These are phyloP conservation scores for Serpula lacrymans DNA, from an alignment of 768 basidiomycete species.

Conservation along the genomic window DNA sequence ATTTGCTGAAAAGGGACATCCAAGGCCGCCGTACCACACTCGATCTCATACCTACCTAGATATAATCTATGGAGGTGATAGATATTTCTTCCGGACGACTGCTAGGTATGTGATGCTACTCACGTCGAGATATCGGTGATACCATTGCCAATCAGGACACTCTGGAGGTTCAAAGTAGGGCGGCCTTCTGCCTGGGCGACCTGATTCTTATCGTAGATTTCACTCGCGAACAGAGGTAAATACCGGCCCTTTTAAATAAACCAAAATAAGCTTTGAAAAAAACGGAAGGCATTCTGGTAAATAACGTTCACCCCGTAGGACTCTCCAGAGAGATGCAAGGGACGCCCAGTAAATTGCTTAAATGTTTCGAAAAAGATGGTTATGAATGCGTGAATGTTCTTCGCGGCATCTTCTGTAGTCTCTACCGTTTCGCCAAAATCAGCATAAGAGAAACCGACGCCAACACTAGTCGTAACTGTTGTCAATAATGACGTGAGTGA, in stretches of 20 bases:
- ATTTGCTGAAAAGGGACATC: conserved; percentile 48
- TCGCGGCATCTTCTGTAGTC: conserved; percentile 79
- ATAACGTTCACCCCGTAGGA: conserved; percentile 57
- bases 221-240: conserved; percentile 71
- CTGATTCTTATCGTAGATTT: conserved; percentile 71
- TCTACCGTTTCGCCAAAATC: conserved; percentile 66
- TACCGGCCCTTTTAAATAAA: conserved; percentile 57
- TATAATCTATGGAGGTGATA: conserved; percentile 33
- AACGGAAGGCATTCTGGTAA: conserved; percentile 1
- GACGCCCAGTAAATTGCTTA: conserved; percentile 61
- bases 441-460: conserved; percentile 70
- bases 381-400: conserved; percentile 72
- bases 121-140: conserved; percentile 53
- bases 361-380: conserved; percentile 81
- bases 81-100: not conserved
- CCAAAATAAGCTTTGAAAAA: not conserved
- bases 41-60: conserved; percentile 43
- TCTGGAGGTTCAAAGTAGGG: conserved; percentile 59
- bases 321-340: conserved; percentile 71
- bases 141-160: conserved; percentile 75
- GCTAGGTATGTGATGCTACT: conserved; percentile 11
- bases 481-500: not conserved
- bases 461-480: conserved; percentile 39
- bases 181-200: conserved; percentile 46
- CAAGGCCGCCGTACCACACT: conserved; percentile 48